These are phyloP conservation scores for Cyclotella choctawhatcheeana DNA, from an alignment of 108 stramenopile species.

Conservation along the genomic window DNA sequence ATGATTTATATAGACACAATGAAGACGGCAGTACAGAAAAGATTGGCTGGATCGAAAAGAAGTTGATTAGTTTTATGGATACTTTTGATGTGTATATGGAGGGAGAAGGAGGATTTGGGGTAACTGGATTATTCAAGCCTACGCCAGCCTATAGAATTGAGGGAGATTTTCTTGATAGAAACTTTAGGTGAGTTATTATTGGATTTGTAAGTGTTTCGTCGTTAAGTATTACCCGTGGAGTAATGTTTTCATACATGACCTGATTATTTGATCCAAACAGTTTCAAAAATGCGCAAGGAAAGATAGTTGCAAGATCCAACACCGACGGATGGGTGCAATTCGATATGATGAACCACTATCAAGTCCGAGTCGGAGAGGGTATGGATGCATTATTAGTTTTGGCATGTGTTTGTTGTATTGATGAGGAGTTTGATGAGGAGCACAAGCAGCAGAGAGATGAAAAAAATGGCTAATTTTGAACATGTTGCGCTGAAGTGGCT, in stretches of 20 bases:
- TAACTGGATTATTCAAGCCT: conserved; percentile 66
- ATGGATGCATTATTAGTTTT: conserved; percentile 80
- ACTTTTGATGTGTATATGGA: conserved; percentile 81
- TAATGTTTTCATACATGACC: too few species aligned
- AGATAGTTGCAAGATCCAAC: conserved; percentile 68
- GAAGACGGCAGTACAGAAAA: conserved; percentile 37
- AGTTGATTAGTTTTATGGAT: conserved; percentile 64
- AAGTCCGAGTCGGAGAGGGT: conserved; percentile 71
- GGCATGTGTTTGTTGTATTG: conserved; percentile 82
- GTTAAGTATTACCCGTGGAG: background rate
- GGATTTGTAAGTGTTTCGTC: background rate
- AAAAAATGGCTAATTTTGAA: too few species aligned
- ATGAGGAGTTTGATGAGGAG: conserved; percentile 87
- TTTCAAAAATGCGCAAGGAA: conserved; percentile 63
- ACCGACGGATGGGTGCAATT: conserved; percentile 71
- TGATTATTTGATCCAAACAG: too few species aligned
- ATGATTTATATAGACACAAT: conserved; percentile 62
- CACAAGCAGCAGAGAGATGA: conserved; percentile 61
- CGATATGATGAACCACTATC: conserved; percentile 82
- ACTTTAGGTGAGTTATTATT: conserved; percentile 41
- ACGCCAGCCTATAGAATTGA: conserved; percentile 64
- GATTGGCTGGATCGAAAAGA: conserved; percentile 84
- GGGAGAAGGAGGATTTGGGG: conserved; percentile 53
- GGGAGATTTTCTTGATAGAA: conserved; percentile 81
- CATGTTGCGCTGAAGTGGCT: too few species aligned